These are phyloP conservation scores for Pleurotus salmoneostramineus DNA, from an alignment of 768 basidiomycete species.

Conservation along the genomic window DNA sequence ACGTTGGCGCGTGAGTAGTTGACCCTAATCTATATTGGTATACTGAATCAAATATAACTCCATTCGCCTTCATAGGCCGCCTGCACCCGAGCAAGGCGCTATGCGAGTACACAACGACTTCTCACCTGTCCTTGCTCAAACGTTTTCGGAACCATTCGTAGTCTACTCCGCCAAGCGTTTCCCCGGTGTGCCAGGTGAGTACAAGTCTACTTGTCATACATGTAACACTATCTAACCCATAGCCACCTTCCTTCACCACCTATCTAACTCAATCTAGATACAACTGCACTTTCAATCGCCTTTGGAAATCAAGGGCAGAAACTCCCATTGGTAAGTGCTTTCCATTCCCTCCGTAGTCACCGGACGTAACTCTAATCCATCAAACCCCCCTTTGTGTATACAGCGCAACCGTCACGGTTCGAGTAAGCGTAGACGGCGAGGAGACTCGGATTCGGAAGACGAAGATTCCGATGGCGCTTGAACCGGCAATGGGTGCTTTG, in stretches of 20 bases:
- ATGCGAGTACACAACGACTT: slow-evolving; percentile 59
- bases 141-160: slow-evolving; percentile 77
- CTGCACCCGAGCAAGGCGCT: slow-evolving; percentile 71
- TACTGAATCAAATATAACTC: too few relatives aligned
- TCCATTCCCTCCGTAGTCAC: slow-evolving; percentile 13
- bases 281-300: slow-evolving; percentile 85
- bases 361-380: slow-evolving; percentile 13
- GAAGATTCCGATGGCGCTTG: slow-evolving; percentile 57
- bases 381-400: slow-evolving; percentile 3
- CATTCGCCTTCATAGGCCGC: slow-evolving; percentile 40
- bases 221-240: slow-evolving; percentile 10
- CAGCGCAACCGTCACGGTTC: slow-evolving; percentile 83
- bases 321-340: slow-evolving; percentile 65
- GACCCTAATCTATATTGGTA: slow-evolving; percentile 9
- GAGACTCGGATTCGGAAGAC: slow-evolving; percentile 62
- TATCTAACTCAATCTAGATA: slow-evolving; percentile 44
- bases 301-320: slow-evolving; percentile 91
- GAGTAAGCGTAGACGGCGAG: slow-evolving; percentile 59
- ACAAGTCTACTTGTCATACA: not conserved
- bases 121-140: slow-evolving; percentile 79
- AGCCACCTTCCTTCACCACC: slow-evolving; percentile 15
- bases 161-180: slow-evolving; percentile 94
- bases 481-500: not conserved
- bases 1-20: slow-evolving; percentile 80
- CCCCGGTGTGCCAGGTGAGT: slow-evolving; percentile 86